phyloP scores from a whole-genome alignment of 306 rosid species.

The Lathyrus oleraceus region DNA sequence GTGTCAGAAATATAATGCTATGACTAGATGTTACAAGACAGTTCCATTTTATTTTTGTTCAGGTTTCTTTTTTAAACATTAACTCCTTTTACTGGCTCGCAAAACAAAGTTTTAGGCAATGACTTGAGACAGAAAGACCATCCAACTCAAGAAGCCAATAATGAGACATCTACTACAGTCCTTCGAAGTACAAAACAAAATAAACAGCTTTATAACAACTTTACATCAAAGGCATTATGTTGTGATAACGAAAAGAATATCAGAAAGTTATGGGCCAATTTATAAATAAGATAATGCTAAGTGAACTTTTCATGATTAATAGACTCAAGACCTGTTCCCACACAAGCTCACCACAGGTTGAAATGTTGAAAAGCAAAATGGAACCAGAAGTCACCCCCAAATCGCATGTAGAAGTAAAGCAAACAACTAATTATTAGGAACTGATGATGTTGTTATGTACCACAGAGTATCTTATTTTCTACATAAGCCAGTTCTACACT shows the following conservation, averaged over 20 bases:
- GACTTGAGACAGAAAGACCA: neutral
- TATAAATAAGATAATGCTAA: neutral
- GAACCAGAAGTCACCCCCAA: conserved; percentile 1
- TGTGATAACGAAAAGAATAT: neutral
- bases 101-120: neutral
- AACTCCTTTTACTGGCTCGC: neutral
- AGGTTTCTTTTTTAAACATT: neutral
- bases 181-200: neutral
- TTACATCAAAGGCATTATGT: neutral
- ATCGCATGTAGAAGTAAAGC: neutral
- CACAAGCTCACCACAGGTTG: neutral
- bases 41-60: neutral
- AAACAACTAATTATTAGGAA: conserved; percentile 8
- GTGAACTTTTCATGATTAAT: neutral
- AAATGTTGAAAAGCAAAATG: neutral
- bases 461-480: neutral
- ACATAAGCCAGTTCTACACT: neutral
- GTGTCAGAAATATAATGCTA: neutral
- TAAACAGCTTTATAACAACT: neutral
- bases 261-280: neutral
- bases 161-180: neutral
- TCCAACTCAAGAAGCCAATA: neutral
- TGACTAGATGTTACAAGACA: conserved; percentile 19
- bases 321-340: neutral
- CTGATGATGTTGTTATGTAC: neutral